A percentile compares a stretch with the other conserved stretches of the same genome.
phyloP scores from a whole-genome alignment of 768 basidiomycete species.

The Kwoniella europaea region DNA sequence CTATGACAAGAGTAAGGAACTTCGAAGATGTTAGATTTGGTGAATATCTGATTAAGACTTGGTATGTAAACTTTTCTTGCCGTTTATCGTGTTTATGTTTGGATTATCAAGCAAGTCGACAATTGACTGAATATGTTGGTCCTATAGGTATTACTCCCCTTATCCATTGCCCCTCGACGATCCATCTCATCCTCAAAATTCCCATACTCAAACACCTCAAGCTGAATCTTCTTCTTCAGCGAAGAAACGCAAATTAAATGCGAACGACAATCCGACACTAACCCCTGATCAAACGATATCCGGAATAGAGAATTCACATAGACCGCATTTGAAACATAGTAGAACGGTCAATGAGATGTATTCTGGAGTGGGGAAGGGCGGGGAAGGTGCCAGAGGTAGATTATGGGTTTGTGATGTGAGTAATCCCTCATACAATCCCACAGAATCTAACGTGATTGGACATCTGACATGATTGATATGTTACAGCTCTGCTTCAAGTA shows the following conservation, averaged over 20 bases:
- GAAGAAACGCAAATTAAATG: constrained; percentile 15
- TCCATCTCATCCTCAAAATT: constrained; percentile 6
- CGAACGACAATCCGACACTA: not conserved
- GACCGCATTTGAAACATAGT: constrained; percentile 9
- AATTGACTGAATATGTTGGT: not conserved
- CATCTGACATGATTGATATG: not conserved
- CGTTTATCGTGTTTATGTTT: no score
- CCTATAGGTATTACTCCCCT: constrained; percentile 85
- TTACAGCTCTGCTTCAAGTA: constrained; percentile 84
- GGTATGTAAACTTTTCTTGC: constrained; percentile 61
- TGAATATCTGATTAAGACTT: constrained; percentile 83
- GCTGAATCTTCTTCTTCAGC: constrained; percentile 3
- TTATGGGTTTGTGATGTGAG: constrained; percentile 57
- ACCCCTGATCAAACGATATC: not conserved
- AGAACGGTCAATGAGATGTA: constrained; percentile 42
- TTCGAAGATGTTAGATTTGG: constrained; percentile 87
- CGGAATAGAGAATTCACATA: constrained; percentile 9
- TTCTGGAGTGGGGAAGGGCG: constrained; percentile 39
- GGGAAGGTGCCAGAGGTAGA: constrained; percentile 48
- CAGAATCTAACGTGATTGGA: no score
- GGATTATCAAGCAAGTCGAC: no score
- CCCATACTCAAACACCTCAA: constrained; percentile 7
- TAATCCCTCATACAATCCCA: not conserved
- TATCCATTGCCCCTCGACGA: constrained; percentile 65
- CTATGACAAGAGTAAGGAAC: constrained; percentile 63